A percentile compares a stretch with the other conserved stretches of the same genome.
These are phyloP conservation scores for Citrus glauca DNA, from an alignment of 345 rosid species.

Conservation along the genomic window DNA sequence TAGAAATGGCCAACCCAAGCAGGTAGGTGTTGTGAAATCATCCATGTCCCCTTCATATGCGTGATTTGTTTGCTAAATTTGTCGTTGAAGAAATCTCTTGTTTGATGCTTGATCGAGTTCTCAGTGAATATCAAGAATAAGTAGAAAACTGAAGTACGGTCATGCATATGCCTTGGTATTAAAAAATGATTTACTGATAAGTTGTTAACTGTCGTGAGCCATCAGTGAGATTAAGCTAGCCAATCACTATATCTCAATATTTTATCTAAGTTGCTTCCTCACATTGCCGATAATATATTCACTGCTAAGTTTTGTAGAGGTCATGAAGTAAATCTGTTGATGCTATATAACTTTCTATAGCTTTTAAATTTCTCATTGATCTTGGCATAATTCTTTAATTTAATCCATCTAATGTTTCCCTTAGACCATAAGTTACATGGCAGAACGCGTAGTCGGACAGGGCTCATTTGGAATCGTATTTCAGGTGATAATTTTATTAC, in stretches of 20 bases:
- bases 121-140: background rate
- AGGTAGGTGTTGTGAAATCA: conserved; percentile 21
- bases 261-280: background rate
- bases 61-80: background rate
- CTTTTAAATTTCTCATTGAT: background rate
- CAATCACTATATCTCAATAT: background rate
- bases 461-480: conserved; percentile 26
- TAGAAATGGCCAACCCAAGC: conserved; percentile 43
- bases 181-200: background rate
- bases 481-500: conserved; percentile 11
- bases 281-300: background rate
- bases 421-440: conserved; percentile 22
- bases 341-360: background rate
- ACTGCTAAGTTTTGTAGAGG: background rate
- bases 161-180: background rate
- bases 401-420: background rate
- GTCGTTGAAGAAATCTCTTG: background rate
- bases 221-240: background rate
- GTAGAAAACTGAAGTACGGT: background rate
- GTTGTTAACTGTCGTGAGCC: background rate
- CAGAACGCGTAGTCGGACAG: conserved; percentile 19
- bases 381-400: background rate
- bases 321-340: background rate
- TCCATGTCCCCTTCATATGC: background rate
- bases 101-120: background rate